Base-by-base conservation (phyloP, 495 filamentous ascomycete genomes). In the Penicillium diatomitis region DNA sequence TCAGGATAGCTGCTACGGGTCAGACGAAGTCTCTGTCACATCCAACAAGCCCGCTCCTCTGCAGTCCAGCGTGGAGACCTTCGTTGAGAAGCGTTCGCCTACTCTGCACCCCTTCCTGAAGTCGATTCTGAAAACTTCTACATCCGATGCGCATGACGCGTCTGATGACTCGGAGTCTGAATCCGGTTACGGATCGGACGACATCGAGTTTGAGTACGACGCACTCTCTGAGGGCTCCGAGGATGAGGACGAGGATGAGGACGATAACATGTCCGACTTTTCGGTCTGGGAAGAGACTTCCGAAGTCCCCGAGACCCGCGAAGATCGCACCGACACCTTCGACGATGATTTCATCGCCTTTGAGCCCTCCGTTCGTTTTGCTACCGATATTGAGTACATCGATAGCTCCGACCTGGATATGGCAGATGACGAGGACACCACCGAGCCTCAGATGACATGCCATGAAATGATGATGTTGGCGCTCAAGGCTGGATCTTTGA, bases 1-100 rank as follows among this genome's bases (percentile, higher is more conserved):
- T 29, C 71, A 69, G 6, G 71, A 73, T 57, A 73, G 69, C 47
- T 72, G 68, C 47, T 74, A 71, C 55, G 67, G 65, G 45, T 74
- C 71, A 10, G 71, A 74, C 51, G 69, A 71, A 48, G 51, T 67
- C 12, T 73, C 71, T 9, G 58, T 66, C 47, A 53, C 63, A 8
- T 69, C 68, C n/a, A 64, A 50, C 27, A 59, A 55, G 44, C 50
- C 65, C 20, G 52, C 55, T 3, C 55, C 62, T 30, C 44, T 53
- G 10, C 50, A 60, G 10, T 57, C 61, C 30, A 57, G 49, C 44
- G 51, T 46, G 20, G 50, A 60, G 27, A 58, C 62, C 20, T 48
- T 36, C 9, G 35, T 49, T 12, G 41, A 47, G 41, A 56, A 53
- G 8, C 41, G 36, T n/a, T 39, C 55, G 4, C 56, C 60, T 43